These are phyloP conservation scores for Gautieria morchelliformis DNA, from an alignment of 768 basidiomycete genomes.

Conservation along the genomic window DNA sequence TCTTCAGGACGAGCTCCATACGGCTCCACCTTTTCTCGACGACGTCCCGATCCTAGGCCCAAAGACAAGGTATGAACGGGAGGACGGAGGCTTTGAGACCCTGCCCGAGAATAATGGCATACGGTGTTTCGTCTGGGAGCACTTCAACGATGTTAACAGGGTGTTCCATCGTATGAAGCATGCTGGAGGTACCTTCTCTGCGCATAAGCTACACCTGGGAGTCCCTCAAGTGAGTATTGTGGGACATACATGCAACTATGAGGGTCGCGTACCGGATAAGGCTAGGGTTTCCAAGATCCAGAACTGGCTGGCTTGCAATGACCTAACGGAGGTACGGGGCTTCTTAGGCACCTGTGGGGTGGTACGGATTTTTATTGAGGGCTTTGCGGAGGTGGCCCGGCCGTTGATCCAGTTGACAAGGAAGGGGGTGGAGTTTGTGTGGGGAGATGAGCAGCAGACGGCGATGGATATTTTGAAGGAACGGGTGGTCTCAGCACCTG, in stretches of 20 bases:
- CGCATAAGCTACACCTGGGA: slow-evolving; percentile 25
- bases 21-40: slow-evolving; percentile 30
- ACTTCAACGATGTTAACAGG: slow-evolving; percentile 22
- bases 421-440: slow-evolving; percentile 9
- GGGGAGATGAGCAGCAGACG: background rate
- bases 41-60: slow-evolving; percentile 29
- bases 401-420: slow-evolving; percentile 11
- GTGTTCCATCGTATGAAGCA: slow-evolving; percentile 29
- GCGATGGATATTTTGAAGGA: slow-evolving; percentile 10
- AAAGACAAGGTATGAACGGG: slow-evolving; percentile 21
- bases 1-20: slow-evolving; percentile 28
- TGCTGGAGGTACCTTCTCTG: slow-evolving; percentile 27
- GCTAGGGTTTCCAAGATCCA: slow-evolving; percentile 16
- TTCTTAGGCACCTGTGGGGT: slow-evolving; percentile 19
- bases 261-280: slow-evolving; percentile 23
- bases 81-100: slow-evolving; percentile 25
- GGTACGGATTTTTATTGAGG: slow-evolving; percentile 15
- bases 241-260: slow-evolving; percentile 28
- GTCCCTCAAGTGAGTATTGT: slow-evolving; percentile 21
- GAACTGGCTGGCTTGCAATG: slow-evolving; percentile 14
- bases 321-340: slow-evolving; percentile 16
- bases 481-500: slow-evolving; percentile 5
- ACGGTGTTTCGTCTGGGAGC: slow-evolving; percentile 25
- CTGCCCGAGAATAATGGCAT: slow-evolving; percentile 29
- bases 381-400: slow-evolving; percentile 15